phyloP scores from a whole-genome alignment of 2,329 filamentous ascomycete species.

The Epicoccum nigrum region DNA sequence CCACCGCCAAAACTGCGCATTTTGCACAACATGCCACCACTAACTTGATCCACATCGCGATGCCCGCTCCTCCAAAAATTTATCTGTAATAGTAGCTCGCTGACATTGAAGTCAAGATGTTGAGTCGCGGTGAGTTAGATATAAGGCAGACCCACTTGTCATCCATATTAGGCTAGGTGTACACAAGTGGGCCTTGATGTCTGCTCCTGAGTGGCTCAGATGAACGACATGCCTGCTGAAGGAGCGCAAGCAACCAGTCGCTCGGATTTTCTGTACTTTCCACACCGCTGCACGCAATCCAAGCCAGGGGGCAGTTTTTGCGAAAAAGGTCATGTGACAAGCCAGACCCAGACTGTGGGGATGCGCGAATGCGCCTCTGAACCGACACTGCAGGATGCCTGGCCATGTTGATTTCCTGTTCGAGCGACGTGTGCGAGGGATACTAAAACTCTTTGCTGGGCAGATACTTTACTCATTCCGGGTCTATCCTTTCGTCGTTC shows the following conservation, averaged over 20 bases:
- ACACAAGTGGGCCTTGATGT: constrained; percentile 15
- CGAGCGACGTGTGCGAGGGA: constrained; percentile 5
- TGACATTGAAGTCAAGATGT: constrained; percentile 13
- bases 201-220: constrained; percentile 23
- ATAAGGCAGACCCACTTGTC: constrained; percentile 23
- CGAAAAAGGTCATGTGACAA: constrained; percentile 27
- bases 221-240: constrained; percentile 23
- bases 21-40: constrained; percentile 20
- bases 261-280: constrained; percentile 24
- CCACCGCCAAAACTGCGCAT: constrained; percentile 11
- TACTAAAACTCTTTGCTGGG: constrained; percentile 10
- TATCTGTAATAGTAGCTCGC: constrained; percentile 5
- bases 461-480: constrained; percentile 7
- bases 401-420: constrained; percentile 4
- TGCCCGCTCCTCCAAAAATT: not conserved
- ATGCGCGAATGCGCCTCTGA: constrained; percentile 5
- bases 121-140: constrained; percentile 33
- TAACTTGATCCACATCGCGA: constrained; percentile 6
- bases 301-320: constrained; percentile 14
- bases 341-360: constrained; percentile 15
- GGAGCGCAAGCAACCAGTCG: constrained; percentile 19
- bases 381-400: constrained; percentile 6
- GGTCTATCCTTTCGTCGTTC: not conserved
- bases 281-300: constrained; percentile 32
- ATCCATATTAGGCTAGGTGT: constrained; percentile 22